Percentiles rank a stretch among this genome's conserved stretches.
These are phyloP conservation scores for Venturia effusa DNA, from an alignment of 2,329 filamentous ascomycete genomes.

Conservation along the genomic window DNA sequence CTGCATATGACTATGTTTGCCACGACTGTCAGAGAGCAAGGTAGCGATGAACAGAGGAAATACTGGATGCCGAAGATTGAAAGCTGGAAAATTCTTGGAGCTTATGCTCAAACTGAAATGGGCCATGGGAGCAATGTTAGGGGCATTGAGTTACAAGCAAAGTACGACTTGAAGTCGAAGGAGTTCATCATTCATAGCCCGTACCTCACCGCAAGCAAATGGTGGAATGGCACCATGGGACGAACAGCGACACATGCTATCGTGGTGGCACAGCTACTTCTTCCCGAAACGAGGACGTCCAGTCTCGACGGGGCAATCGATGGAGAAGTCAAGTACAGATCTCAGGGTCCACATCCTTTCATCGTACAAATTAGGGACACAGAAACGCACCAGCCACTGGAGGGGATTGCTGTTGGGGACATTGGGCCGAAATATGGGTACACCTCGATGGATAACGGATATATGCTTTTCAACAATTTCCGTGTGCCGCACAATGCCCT, in stretches of 20 bases:
- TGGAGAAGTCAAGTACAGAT: slow-evolving; percentile 23
- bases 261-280: slow-evolving; percentile 40
- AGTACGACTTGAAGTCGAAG: slow-evolving; percentile 33
- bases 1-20: slow-evolving; percentile 42
- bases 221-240: slow-evolving; percentile 44
- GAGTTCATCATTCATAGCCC: slow-evolving; percentile 42
- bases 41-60: slow-evolving; percentile 33
- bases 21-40: slow-evolving; percentile 41
- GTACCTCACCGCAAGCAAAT: slow-evolving; percentile 41
- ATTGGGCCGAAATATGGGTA: slow-evolving; percentile 47
- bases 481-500: slow-evolving; percentile 38
- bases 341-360: slow-evolving; percentile 42
- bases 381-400: slow-evolving; percentile 35
- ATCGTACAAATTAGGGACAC: slow-evolving; percentile 41
- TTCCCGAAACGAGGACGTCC: slow-evolving; percentile 25
- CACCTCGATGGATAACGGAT: slow-evolving; percentile 42
- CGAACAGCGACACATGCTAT: slow-evolving; percentile 45
- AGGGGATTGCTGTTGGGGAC: slow-evolving; percentile 41
- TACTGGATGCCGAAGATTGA: slow-evolving; percentile 41
- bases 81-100: slow-evolving; percentile 39
- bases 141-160: slow-evolving; percentile 38
- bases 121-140: slow-evolving; percentile 43
- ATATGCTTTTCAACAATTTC: slow-evolving; percentile 41
- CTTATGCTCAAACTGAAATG: slow-evolving; percentile 42
- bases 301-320: background rate